Percentiles rank a stretch among this genome's conserved stretches.
phyloP scores from a whole-genome alignment of 257 asterid species.

The Handroanthus guayacan region DNA sequence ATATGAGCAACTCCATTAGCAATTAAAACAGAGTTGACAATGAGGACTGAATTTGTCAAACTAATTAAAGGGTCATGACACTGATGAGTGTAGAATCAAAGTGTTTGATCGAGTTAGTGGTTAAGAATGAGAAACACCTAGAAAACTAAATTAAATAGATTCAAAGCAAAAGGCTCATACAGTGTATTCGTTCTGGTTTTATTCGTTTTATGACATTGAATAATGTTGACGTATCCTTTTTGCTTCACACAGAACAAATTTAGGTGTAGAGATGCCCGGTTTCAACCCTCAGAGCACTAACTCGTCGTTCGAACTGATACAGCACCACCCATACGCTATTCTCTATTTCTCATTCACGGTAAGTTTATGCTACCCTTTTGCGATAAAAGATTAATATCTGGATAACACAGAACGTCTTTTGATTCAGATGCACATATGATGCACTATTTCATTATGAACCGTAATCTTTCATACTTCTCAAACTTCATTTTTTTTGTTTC shows the following conservation, averaged over 20 bases:
- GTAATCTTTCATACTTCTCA: neutral
- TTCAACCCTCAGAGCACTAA: neutral
- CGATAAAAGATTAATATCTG: too few species aligned
- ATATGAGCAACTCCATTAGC: neutral
- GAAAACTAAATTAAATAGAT: neutral
- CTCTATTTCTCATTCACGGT: constrained; percentile 35
- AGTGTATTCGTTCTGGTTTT: neutral
- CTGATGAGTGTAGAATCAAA: neutral
- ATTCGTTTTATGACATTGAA: neutral
- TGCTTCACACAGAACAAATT: constrained; percentile 26
- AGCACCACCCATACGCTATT: constrained; percentile 35
- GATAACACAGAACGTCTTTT: too few species aligned
- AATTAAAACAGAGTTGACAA: neutral
- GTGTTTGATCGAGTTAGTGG: neutral
- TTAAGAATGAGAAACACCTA: neutral
- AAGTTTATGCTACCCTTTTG: neutral
- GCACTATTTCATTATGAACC: neutral
- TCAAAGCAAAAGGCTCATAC: neutral
- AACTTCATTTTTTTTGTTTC: neutral
- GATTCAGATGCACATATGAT: neutral
- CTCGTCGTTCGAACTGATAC: constrained; percentile 4
- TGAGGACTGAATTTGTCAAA: neutral
- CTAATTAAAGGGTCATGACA: neutral
- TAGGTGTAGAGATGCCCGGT: constrained; percentile 27
- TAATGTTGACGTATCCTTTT: neutral